phyloP scores from a whole-genome alignment of 2,329 filamentous ascomycete genomes.

The Clarireedia sp. region DNA sequence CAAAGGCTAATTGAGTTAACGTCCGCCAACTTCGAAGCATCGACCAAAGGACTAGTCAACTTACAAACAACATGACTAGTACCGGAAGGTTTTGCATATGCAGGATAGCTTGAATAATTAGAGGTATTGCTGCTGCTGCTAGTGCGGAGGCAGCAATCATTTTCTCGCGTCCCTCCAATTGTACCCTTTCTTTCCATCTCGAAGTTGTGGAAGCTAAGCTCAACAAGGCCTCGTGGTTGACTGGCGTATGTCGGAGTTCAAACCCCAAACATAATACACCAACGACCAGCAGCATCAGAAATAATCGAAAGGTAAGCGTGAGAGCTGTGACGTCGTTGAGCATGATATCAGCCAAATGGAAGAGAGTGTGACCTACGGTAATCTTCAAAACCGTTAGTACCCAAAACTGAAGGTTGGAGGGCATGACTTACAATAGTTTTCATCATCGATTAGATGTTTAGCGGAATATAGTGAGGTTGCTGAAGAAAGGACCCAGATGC shows the following conservation, averaged over 20 bases:
- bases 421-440: neutral
- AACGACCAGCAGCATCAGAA: neutral
- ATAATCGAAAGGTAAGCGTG: neutral
- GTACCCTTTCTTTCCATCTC: neutral
- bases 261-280: neutral
- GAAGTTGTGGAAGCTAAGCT: neutral
- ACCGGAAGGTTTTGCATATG: slow-evolving; percentile 23
- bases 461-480: neutral
- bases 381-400: slow-evolving; percentile 5
- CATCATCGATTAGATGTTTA: neutral
- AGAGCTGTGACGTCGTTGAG: neutral
- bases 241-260: neutral
- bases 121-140: slow-evolving; percentile 18
- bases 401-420: neutral
- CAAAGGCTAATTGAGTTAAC: neutral
- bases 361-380: neutral
- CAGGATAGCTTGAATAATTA: slow-evolving; percentile 21
- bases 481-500: neutral
- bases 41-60: slow-evolving; percentile 3
- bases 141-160: slow-evolving; percentile 17
- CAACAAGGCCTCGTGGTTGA: neutral
- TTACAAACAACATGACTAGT: slow-evolving; percentile 24
- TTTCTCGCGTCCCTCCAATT: slow-evolving; percentile 5
- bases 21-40: neutral
- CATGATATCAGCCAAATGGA: neutral